These are phyloP conservation scores for Podospora pseudocomata DNA, from an alignment of 495 filamentous ascomycete species.

Conservation along the genomic window DNA sequence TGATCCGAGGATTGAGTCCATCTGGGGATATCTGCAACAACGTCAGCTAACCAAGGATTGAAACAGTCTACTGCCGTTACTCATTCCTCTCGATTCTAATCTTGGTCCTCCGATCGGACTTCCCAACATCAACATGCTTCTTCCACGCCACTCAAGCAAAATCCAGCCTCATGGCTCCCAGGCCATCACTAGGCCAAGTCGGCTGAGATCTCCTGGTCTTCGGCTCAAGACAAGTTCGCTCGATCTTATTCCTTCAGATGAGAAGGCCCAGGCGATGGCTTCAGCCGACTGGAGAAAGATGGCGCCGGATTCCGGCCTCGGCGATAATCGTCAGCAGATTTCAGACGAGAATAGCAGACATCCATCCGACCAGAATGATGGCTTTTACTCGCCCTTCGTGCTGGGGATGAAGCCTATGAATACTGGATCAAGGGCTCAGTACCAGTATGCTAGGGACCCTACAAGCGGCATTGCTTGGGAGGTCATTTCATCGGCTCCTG, in stretches of 20 bases:
- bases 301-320: slow-evolving; percentile 4
- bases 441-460: slow-evolving; percentile 11
- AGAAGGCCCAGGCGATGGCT: slow-evolving; percentile 24
- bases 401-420: slow-evolving; percentile 16
- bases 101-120: too few relatives aligned
- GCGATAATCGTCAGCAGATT: background rate
- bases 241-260: slow-evolving; percentile 11
- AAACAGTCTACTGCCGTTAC: background rate
- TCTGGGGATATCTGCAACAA: background rate
- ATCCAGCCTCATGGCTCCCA: background rate
- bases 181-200: slow-evolving; percentile 11
- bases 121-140: slow-evolving; percentile 15
- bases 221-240: slow-evolving; percentile 17
- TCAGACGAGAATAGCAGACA: background rate
- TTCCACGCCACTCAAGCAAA: slow-evolving; percentile 2
- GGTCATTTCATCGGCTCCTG: slow-evolving; percentile 23
- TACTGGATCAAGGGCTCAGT: background rate
- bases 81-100: background rate
- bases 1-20: too few relatives aligned
- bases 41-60: background rate
- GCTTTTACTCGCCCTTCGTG: background rate
- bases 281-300: slow-evolving; percentile 32
- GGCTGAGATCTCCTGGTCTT: slow-evolving; percentile 14
- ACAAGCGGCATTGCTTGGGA: slow-evolving; percentile 22
- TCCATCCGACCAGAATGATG: slow-evolving; percentile 13